Conservation (phyloP, 208 protist genomes). For the Wallacemonas rigidus region DNA sequence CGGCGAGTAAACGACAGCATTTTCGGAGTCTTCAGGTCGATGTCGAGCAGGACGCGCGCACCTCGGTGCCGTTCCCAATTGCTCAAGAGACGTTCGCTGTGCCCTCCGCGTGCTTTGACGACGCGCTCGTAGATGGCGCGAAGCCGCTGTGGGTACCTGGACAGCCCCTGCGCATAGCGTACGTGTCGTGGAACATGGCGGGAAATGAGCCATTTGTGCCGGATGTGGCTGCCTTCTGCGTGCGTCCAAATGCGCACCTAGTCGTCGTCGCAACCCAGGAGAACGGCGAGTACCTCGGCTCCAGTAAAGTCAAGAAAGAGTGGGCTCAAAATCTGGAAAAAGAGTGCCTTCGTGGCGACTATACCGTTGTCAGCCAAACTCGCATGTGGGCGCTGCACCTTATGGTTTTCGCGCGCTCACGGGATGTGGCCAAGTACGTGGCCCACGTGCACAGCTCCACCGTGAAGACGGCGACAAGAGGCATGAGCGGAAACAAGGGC, state of each 20-base stretch:
- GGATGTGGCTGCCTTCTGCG: conserved; percentile 61
- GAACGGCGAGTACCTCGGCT: conserved; percentile 65
- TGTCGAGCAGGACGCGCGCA: conserved; percentile 32
- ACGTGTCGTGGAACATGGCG: conserved; percentile 88
- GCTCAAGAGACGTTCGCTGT: conserved; percentile 67
- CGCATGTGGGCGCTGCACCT: conserved; percentile 86
- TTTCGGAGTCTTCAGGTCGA: conserved; percentile 25
- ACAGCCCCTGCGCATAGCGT: conserved; percentile 70
- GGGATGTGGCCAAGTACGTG: conserved; percentile 71
- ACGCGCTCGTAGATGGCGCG: conserved; percentile 26
- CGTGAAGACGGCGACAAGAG: conserved; percentile 64
- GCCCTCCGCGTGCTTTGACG: conserved; percentile 45
- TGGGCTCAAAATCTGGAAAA: conserved; percentile 45
- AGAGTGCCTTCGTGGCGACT: conserved; percentile 52
- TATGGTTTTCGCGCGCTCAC: conserved; percentile 69
- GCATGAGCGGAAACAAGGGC: conserved; percentile 93
- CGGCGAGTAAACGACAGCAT: neutral
- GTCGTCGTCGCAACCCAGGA: conserved; percentile 84
- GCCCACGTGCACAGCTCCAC: conserved; percentile 38
- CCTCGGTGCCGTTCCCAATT: conserved; percentile 41
- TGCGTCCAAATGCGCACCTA: conserved; percentile 83
- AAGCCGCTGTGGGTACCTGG: conserved; percentile 61
- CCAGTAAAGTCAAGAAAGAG: conserved; percentile 42
- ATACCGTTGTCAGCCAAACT: conserved; percentile 56
- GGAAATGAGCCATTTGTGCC: conserved; percentile 37